Conservation (phyloP, 441 rosid genomes). For the Gossypium trilobum region DNA sequence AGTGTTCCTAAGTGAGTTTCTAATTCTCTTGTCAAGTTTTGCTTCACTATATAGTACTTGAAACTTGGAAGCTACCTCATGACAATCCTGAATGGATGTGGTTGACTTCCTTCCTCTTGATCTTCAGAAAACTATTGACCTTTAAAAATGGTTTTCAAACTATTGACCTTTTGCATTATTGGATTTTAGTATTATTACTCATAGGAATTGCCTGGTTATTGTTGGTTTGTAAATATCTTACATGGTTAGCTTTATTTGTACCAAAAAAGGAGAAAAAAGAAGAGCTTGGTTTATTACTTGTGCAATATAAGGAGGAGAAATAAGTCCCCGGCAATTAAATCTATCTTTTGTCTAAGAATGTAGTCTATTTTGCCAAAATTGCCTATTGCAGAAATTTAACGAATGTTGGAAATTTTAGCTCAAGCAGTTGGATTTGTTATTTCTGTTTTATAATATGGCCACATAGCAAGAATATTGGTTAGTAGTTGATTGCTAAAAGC, state of each 20-base stretch:
- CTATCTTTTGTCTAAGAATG: background rate
- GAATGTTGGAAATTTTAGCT: constrained; percentile 2
- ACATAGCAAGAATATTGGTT: background rate
- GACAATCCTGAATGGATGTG: background rate
- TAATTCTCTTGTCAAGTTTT: background rate
- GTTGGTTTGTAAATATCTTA: background rate
- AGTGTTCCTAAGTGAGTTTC: background rate
- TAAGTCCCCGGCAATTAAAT: background rate
- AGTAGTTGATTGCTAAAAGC: background rate
- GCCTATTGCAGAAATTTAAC: background rate
- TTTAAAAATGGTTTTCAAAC: background rate
- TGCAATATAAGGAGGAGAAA: background rate
- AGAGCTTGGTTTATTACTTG: background rate
- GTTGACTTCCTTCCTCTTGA: background rate
- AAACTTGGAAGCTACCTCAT: background rate
- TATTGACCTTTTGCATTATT: background rate
- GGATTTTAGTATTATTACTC: background rate
- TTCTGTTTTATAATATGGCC: background rate
- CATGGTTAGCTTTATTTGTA: background rate
- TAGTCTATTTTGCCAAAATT: background rate
- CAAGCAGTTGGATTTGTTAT: background rate
- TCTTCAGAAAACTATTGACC: background rate
- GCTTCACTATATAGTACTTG: background rate
- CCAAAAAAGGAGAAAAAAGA: background rate
- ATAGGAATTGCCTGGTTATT: background rate